Evolutionary conservation across 108 stramenopile species (phyloP).

Genomic region (Ochromonas danica): DNA sequence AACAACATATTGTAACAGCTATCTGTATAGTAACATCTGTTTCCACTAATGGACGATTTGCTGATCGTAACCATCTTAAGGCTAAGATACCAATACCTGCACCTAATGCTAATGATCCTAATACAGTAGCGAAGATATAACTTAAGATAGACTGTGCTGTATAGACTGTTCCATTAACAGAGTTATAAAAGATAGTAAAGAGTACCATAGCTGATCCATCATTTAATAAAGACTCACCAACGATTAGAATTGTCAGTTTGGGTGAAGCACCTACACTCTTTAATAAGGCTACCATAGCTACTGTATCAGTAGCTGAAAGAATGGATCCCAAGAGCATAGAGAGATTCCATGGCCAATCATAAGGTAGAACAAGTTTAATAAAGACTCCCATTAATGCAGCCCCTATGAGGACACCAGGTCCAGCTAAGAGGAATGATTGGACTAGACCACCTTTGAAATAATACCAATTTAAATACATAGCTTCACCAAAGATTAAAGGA

Average conservation of each 20-base stretch:
- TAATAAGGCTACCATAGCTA: conserved; percentile 49
- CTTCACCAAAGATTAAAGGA: conserved; percentile 74
- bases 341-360: conserved; percentile 52
- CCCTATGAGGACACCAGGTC: conserved; percentile 29
- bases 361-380: conserved; percentile 44
- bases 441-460: conserved; percentile 55
- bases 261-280: conserved; percentile 56
- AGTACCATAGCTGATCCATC: conserved; percentile 61
- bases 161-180: neutral
- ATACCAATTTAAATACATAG: conserved; percentile 67
- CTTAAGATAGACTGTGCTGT: neutral
- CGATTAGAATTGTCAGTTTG: conserved; percentile 55
- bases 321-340: neutral
- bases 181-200: conserved; percentile 48
- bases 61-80: neutral
- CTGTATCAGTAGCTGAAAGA: conserved; percentile 33
- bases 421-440: conserved; percentile 51
- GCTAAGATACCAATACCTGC: neutral
- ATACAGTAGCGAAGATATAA: neutral
- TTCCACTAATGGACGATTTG: conserved; percentile 41
- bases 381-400: conserved; percentile 40
- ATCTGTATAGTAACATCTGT: conserved; percentile 76
- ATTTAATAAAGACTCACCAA: conserved; percentile 63
- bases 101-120: neutral
- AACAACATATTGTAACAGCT: conserved; percentile 66